phyloP scores from a whole-genome alignment of 768 basidiomycete species.

The Pisolithus marmoratus region DNA sequence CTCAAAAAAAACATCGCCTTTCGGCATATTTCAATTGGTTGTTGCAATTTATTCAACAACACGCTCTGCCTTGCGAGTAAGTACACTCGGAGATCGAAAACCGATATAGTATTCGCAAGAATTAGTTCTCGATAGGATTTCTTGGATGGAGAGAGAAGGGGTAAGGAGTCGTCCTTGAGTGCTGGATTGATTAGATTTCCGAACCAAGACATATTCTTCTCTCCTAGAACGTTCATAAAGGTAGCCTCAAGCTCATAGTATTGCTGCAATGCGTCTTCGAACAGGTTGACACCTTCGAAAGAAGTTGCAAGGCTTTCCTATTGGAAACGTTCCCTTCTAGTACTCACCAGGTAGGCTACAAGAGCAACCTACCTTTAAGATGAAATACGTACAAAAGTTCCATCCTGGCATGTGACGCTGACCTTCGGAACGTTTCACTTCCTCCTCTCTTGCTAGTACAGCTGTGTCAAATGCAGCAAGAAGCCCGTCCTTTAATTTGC shows the following conservation, averaged over 20 bases:
- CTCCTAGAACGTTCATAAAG: slow-evolving; percentile 69
- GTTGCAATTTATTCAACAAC: slow-evolving; percentile 64
- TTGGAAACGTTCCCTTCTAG: slow-evolving; percentile 3
- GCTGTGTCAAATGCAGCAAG: slow-evolving; percentile 79
- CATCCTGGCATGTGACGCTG: slow-evolving; percentile 93
- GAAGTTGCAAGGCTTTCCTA: slow-evolving; percentile 94
- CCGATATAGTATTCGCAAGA: slow-evolving; percentile 81
- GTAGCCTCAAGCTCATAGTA: slow-evolving; percentile 89
- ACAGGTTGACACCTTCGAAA: slow-evolving; percentile 83
- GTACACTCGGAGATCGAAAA: slow-evolving; percentile 92
- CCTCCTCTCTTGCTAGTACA: slow-evolving; percentile 78
- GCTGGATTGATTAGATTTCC: slow-evolving; percentile 71
- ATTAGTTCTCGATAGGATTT: slow-evolving; percentile 90
- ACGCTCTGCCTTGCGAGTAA: slow-evolving; percentile 81
- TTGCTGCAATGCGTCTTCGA: slow-evolving; percentile 83
- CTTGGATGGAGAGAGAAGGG: slow-evolving; percentile 69
- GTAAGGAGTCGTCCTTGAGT: slow-evolving; percentile 70
- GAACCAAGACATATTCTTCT: slow-evolving; percentile 90
- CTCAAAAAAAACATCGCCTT: slow-evolving; percentile 73
- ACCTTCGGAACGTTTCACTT: slow-evolving; percentile 82
- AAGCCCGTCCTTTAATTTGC: slow-evolving; percentile 86
- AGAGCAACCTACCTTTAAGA: slow-evolving; percentile 69
- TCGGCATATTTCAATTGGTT: slow-evolving; percentile 62
- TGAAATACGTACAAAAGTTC: slow-evolving; percentile 98
- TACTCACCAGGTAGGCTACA: background rate